These are phyloP conservation scores for Quercus wislizeni DNA, from an alignment of 306 rosid species.

Conservation along the genomic window DNA sequence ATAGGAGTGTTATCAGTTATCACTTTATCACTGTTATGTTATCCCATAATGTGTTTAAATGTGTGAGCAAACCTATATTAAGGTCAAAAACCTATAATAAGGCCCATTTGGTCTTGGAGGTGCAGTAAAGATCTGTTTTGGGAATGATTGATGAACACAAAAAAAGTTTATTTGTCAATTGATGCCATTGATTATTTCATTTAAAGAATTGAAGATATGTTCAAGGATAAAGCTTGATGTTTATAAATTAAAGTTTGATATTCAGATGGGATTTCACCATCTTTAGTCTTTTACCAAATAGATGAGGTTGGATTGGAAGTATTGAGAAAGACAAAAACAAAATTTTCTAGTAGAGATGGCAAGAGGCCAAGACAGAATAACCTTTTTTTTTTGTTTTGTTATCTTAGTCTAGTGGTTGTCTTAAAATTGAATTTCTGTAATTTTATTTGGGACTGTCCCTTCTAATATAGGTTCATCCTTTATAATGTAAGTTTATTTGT, in stretches of 20 bases:
- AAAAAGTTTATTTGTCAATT: no score
- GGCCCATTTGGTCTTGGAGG: no score
- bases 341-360: conserved; percentile 24
- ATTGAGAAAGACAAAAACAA: conserved; percentile 18
- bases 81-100: no score
- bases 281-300: not conserved
- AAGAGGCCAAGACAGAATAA: conserved; percentile 17
- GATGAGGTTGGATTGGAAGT: conserved; percentile 28
- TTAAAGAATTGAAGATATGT: no score
- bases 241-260: not conserved
- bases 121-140: no score
- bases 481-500: not conserved
- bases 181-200: no score
- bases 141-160: no score
- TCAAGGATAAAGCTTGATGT: no score
- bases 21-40: no score
- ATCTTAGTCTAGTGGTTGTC: not conserved
- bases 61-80: no score
- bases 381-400: not conserved
- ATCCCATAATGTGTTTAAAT: no score
- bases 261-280: conserved; percentile 18
- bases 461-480: not conserved
- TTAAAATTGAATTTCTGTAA: not conserved
- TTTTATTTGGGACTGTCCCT: not conserved
- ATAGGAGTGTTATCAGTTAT: no score